Evolutionary conservation across 108 stramenopile species (phyloP), one percentile per base, ranked within the genome.

Genomic region (Skeletonema tropicum): DNA sequence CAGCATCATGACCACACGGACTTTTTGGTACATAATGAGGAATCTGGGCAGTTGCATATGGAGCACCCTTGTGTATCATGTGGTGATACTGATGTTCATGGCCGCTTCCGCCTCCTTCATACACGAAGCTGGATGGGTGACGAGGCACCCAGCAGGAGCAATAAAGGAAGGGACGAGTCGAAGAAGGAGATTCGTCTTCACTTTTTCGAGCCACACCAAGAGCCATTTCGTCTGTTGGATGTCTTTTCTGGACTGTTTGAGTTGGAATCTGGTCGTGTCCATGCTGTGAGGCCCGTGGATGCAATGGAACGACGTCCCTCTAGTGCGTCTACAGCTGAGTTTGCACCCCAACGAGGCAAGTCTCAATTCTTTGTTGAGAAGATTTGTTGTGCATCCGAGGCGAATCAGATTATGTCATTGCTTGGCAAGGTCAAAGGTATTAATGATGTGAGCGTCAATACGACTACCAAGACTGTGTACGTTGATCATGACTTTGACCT

Each of bases 351-450:
- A 31, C 57, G 65, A 57, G 84, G 84, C 29, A 75, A 78, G 30
- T 88, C 87, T 15, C 70, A 68, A 31, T 84, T 88, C 42, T 76
- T 64, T 66, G 87, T 86, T 0, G 67, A 77, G 33, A 61, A 70
- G 35, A 88, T 88, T 8, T 90, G 90, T 64, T 90, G 90, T 62
- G 84, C 87, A 0, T 70, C 76, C 7, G 90, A 90, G 70, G 66
- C 80, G 11, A 71, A 74, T 33, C 76, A 77, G 15, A 83, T 88
- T 30, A 78, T 82, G 63, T 57, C 77, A 6, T 66, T 66, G 12
- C 65, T 90, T 6, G 65, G 63, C 21, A 46, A 30, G 0, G n/a
- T 88, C 11, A 17, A 70, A 0, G 92, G 89, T 48, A 78, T 90
- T 3, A 35, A 15, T 2, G 60, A 81, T 23, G 76, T 90, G 2